A percentile compares a stretch with the other conserved stretches of the same genome.
phyloP scores from a whole-genome alignment of 495 filamentous ascomycete species.

The Lasiosphaeriaceae sp. region DNA sequence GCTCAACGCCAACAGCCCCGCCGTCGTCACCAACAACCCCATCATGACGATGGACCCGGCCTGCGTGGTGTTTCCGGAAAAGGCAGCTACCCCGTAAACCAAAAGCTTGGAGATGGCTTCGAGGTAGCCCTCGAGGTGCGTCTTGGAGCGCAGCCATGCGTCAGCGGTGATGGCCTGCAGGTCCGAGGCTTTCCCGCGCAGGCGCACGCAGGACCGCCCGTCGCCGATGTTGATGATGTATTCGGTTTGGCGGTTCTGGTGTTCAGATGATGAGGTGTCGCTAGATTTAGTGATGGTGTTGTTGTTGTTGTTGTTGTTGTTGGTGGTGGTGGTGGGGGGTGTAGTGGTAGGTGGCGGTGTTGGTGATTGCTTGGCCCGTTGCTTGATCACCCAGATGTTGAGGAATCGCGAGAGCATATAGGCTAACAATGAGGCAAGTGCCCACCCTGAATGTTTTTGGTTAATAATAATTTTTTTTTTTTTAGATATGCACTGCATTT shows the following conservation, averaged over 20 bases:
- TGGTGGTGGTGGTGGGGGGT: slow-evolving; percentile 3
- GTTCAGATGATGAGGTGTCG: not conserved
- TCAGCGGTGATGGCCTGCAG: slow-evolving; percentile 55
- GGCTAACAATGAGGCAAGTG: slow-evolving; percentile 36
- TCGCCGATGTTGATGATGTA: slow-evolving; percentile 31
- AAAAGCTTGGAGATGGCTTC: slow-evolving; percentile 47
- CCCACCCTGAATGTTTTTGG: slow-evolving; percentile 38
- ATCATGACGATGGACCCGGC: slow-evolving; percentile 47
- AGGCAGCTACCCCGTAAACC: slow-evolving; percentile 50
- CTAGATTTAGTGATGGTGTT: not conserved
- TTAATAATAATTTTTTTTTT: not conserved
- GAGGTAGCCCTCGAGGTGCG: slow-evolving; percentile 42
- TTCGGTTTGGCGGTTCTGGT: slow-evolving; percentile 19
- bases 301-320: not conserved
- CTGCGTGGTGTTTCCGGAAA: slow-evolving; percentile 48
- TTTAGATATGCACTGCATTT: not conserved
- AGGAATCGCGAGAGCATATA: slow-evolving; percentile 51
- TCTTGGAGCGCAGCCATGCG: slow-evolving; percentile 52
- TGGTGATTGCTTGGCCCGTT: slow-evolving; percentile 36
- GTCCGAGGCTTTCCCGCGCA: slow-evolving; percentile 51
- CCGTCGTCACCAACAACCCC: slow-evolving; percentile 44
- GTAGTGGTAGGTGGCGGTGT: not conserved
- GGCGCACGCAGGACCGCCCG: slow-evolving; percentile 32
- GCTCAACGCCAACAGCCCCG: slow-evolving; percentile 46
- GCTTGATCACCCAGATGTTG: slow-evolving; percentile 53